phyloP scores from a whole-genome alignment of 179 eudicot genomes.

The Silene vulgaris region DNA sequence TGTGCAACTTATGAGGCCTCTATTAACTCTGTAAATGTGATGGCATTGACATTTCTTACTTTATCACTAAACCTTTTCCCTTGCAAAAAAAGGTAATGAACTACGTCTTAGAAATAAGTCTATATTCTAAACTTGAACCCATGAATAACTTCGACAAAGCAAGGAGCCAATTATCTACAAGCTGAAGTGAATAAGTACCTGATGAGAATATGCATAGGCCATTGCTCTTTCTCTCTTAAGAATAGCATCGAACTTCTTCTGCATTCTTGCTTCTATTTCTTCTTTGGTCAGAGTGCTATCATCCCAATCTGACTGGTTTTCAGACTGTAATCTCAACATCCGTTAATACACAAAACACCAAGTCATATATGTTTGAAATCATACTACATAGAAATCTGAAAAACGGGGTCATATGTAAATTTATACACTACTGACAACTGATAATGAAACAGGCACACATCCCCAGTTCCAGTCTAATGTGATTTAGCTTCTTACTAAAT shows the following conservation, averaged over 20 bases:
- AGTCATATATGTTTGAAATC: slow-evolving; percentile 7
- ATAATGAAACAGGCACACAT: neutral
- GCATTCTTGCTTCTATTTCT: slow-evolving; percentile 66
- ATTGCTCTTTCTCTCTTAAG: slow-evolving; percentile 80
- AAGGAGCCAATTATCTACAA: neutral
- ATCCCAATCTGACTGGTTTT: slow-evolving; percentile 68
- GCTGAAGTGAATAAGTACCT: slow-evolving; percentile 39
- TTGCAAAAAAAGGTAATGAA: neutral
- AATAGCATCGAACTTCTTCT: slow-evolving; percentile 68
- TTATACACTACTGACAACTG: neutral
- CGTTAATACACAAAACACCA: neutral
- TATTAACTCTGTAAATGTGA: neutral
- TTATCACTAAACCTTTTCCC: neutral
- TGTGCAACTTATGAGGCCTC: neutral
- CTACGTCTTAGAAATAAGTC: neutral
- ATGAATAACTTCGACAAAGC: neutral
- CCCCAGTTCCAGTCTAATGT: neutral
- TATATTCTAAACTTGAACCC: neutral
- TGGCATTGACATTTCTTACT: neutral
- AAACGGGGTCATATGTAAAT: neutral
- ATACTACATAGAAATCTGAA: neutral
- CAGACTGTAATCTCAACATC: slow-evolving; percentile 35
- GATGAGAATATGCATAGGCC: slow-evolving; percentile 91
- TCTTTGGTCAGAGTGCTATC: slow-evolving; percentile 81
- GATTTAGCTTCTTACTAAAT: neutral